A percentile compares a stretch with the other conserved stretches of the same genome.
phyloP scores from a whole-genome alignment of 495 filamentous ascomycete species.

The Aspergillus indologenus region DNA sequence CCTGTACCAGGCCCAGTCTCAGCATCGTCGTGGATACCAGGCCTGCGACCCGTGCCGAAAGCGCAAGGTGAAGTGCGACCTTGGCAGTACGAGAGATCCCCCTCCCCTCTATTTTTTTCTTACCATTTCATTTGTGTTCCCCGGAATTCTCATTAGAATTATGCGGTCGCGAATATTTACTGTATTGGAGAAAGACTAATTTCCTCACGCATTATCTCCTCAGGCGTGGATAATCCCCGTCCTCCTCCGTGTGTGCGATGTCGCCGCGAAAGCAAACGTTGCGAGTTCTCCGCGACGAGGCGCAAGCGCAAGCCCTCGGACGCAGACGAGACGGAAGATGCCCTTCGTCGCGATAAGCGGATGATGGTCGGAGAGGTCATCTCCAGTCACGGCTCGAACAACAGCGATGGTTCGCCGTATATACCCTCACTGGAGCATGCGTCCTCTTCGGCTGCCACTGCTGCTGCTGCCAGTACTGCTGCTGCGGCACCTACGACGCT shows the following conservation, averaged over 20 bases:
- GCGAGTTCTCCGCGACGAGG: conserved; percentile 93
- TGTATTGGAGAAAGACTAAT: no score
- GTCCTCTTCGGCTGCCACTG: conserved; percentile 15
- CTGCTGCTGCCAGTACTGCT: neutral
- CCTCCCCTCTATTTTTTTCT: conserved; percentile 4
- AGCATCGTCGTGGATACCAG: conserved; percentile 76
- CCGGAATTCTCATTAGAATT: no score
- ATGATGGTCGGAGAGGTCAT: conserved; percentile 45
- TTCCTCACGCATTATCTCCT: neutral
- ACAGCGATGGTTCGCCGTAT: conserved; percentile 30
- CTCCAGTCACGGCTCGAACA: conserved; percentile 13
- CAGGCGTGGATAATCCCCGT: conserved; percentile 82
- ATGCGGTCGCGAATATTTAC: no score
- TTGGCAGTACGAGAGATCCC: conserved; percentile 58
- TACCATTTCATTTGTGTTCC: neutral
- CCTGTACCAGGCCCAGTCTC: no score
- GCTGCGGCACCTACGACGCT: no score
- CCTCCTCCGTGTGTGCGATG: conserved; percentile 94
- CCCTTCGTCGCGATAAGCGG: conserved; percentile 52
- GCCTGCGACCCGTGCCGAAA: conserved; percentile 89
- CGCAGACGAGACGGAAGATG: conserved; percentile 53
- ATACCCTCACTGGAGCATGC: conserved; percentile 22
- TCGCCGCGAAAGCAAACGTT: conserved; percentile 88
- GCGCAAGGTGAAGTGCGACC: conserved; percentile 89
- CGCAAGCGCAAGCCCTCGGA: conserved; percentile 81